phyloP scores from a whole-genome alignment of 192 early-diverging fungal species.

The Coemansia sp. region DNA sequence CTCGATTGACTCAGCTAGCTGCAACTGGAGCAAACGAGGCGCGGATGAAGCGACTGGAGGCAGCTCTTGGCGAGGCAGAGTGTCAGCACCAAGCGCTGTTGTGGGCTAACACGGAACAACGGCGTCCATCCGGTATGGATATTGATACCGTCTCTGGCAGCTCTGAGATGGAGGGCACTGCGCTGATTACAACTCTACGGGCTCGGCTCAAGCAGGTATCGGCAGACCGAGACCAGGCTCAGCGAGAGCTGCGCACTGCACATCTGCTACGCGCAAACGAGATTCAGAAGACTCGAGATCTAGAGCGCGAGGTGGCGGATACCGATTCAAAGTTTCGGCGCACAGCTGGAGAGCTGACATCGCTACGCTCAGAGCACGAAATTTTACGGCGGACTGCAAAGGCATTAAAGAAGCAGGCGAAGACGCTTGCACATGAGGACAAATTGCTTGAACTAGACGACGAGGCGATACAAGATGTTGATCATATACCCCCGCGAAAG shows the following conservation, averaged over 20 bases:
- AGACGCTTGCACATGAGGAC: neutral
- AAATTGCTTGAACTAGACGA: neutral
- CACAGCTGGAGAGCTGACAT: constrained; percentile 23
- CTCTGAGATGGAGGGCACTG: constrained; percentile 19
- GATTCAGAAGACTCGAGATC: constrained; percentile 33
- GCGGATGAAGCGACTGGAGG: constrained; percentile 46
- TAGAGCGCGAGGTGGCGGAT: constrained; percentile 43
- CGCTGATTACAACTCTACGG: constrained; percentile 28
- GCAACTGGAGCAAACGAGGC: constrained; percentile 38
- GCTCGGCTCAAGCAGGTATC: constrained; percentile 27
- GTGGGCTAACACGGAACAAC: constrained; percentile 47
- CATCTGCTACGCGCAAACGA: constrained; percentile 47
- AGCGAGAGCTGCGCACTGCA: constrained; percentile 45
- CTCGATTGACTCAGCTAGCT: constrained; percentile 46
- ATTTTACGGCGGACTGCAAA: constrained; percentile 16
- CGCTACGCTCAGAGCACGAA: constrained; percentile 28
- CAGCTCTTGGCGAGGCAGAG: constrained; percentile 50
- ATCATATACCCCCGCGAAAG: constrained; percentile 21
- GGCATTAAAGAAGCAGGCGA: neutral
- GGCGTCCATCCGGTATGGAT: constrained; percentile 2
- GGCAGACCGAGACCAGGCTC: constrained; percentile 38
- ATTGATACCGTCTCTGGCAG: neutral
- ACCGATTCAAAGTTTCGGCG: constrained; percentile 29
- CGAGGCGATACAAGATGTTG: neutral
- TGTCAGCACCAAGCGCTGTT: constrained; percentile 46